These are phyloP conservation scores for Pichia terricola DNA, from an alignment of 1,139 yeast species.

Conservation along the genomic window DNA sequence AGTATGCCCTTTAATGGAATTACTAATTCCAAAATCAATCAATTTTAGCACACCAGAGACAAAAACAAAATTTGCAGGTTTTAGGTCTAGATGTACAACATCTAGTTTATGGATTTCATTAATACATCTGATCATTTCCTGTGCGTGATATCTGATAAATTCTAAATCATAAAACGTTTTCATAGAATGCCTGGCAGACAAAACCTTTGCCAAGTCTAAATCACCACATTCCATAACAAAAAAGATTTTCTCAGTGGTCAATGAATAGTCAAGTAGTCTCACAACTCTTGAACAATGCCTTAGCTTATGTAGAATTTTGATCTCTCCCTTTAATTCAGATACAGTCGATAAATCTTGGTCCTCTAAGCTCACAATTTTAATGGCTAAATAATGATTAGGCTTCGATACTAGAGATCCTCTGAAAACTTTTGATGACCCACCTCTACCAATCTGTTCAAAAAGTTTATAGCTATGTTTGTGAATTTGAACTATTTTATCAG, in stretches of 20 bases:
- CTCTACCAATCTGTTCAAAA: conserved; percentile 75
- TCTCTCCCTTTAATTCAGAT: conserved; percentile 81
- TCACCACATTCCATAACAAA: conserved; percentile 96
- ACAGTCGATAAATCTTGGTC: conserved; percentile 71
- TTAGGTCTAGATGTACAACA: conserved; percentile 88
- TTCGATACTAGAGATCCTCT: conserved; percentile 45
- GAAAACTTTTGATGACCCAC: conserved; percentile 91
- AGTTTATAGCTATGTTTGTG: conserved; percentile 65
- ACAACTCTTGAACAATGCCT: conserved; percentile 67
- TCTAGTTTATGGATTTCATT: conserved; percentile 80
- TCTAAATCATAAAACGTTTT: conserved; percentile 51
- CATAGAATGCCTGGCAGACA: conserved; percentile 38
- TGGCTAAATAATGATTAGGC: conserved; percentile 56
- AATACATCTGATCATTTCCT: conserved; percentile 77
- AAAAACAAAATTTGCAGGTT: conserved; percentile 89
- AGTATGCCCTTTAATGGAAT: conserved; percentile 89
- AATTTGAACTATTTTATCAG: conserved; percentile 24
- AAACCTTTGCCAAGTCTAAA: conserved; percentile 76
- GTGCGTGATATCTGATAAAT: conserved; percentile 73
- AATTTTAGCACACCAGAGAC: conserved; percentile 79
- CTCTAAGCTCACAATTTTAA: conserved; percentile 74
- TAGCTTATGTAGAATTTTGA: conserved; percentile 57
- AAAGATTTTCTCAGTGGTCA: conserved; percentile 53
- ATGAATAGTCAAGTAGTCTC: conserved; percentile 61
- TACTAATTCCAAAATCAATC: conserved; percentile 94